phyloP scores from a whole-genome alignment of 306 rosid species.

The Bauhinia variegata region DNA sequence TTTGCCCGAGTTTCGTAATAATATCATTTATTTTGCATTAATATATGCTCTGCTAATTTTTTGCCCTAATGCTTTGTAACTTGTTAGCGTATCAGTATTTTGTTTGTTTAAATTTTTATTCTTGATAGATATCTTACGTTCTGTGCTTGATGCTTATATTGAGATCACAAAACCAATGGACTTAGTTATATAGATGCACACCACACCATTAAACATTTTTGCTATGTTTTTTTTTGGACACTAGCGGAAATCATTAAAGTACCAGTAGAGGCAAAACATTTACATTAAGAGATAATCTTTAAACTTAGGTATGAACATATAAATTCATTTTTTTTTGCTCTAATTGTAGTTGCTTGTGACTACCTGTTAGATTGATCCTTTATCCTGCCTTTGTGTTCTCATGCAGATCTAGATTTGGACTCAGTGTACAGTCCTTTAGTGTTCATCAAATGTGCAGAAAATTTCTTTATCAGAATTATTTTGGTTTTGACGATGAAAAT shows the following conservation, averaged over 20 bases:
- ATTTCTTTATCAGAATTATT: not conserved
- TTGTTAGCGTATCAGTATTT: not conserved
- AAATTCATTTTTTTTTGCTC: not conserved
- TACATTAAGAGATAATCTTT: not conserved
- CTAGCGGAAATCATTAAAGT: not conserved
- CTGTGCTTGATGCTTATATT: not conserved
- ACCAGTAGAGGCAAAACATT: not conserved
- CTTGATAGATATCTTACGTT: not conserved
- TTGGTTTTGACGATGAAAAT: not conserved
- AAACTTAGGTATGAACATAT: not conserved
- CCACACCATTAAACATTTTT: not conserved
- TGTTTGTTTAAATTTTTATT: conserved; percentile 6
- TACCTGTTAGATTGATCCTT: not conserved
- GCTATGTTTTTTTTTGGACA: not conserved
- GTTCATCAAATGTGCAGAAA: not conserved
- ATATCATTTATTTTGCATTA: not conserved
- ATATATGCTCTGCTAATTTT: conserved; percentile 1
- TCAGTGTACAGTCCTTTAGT: not conserved
- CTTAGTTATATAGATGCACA: not conserved
- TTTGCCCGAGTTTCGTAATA: conserved; percentile 8
- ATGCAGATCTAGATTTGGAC: not conserved
- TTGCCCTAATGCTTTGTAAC: conserved; percentile 3
- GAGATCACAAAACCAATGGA: not conserved
- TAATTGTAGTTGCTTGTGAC: not conserved
- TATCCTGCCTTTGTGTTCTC: not conserved